Conservation (phyloP, 768 basidiomycete genomes). For the Suillus weaverae region DNA sequence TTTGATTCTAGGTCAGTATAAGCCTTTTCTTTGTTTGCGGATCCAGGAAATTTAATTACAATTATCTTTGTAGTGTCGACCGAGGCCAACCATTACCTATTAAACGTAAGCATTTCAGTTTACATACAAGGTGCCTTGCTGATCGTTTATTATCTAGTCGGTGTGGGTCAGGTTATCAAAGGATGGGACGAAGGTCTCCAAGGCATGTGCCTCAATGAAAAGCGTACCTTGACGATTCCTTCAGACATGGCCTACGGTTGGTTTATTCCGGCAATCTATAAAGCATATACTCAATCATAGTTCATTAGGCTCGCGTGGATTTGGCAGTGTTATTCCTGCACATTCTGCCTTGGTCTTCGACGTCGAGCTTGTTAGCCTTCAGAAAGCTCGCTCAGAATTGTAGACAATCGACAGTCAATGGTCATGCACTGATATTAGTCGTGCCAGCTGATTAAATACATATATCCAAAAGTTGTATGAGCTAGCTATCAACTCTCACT, state of each 20-base stretch:
- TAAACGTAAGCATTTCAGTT: conserved; percentile 54
- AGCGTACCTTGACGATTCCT: conserved; percentile 87
- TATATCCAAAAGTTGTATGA: no score
- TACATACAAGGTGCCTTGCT: background rate
- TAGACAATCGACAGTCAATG: conserved; percentile 26
- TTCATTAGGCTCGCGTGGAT: conserved; percentile 65
- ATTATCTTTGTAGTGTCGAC: conserved; percentile 49
- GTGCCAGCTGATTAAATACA: background rate
- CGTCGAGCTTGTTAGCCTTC: conserved; percentile 74
- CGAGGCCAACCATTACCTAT: conserved; percentile 75
- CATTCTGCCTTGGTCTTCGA: conserved; percentile 83
- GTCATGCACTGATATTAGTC: background rate
- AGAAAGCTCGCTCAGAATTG: conserved; percentile 56
- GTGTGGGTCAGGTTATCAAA: conserved; percentile 76
- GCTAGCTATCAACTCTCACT: background rate
- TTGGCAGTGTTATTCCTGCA: conserved; percentile 75
- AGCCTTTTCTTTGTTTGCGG: background rate
- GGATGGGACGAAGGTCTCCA: conserved; percentile 84
- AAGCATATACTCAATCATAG: background rate
- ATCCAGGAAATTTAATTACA: background rate
- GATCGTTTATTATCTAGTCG: conserved; percentile 47
- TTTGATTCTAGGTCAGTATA: conserved; percentile 81
- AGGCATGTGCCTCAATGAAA: conserved; percentile 87
- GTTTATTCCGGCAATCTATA: conserved; percentile 25
- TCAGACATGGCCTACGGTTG: conserved; percentile 77